Evolutionary conservation across 1,284 basidiomycete species (phyloP).

Genomic region (Microbotryum intermedium): DNA sequence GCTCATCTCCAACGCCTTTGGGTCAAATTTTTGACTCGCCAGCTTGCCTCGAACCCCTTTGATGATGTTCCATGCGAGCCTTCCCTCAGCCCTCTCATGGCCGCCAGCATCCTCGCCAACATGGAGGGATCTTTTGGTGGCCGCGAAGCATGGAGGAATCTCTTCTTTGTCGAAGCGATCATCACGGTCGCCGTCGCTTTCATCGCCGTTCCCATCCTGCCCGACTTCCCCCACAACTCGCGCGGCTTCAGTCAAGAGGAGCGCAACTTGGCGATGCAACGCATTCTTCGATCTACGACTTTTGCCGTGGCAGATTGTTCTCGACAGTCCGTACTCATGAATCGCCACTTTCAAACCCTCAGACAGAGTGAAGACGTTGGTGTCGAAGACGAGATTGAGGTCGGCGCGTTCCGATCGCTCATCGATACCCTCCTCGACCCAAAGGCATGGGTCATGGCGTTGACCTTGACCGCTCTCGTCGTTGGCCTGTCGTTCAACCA

Average conservation of each 20-base stretch:
- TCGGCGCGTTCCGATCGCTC: slow-evolving; percentile 35
- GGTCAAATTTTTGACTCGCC: slow-evolving; percentile 34
- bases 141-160: slow-evolving; percentile 64
- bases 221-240: slow-evolving; percentile 52
- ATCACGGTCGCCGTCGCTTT: slow-evolving; percentile 31
- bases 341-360: too few relatives aligned
- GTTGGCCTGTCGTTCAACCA: slow-evolving; percentile 58
- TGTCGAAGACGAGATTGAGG: too few relatives aligned
- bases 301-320: too few relatives aligned
- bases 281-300: slow-evolving; percentile 46
- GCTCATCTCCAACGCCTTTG: slow-evolving; percentile 64
- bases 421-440: slow-evolving; percentile 38
- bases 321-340: too few relatives aligned
- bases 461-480: slow-evolving; percentile 32
- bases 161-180: slow-evolving; percentile 61
- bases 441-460: slow-evolving; percentile 45
- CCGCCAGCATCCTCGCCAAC: slow-evolving; percentile 57
- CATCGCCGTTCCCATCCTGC: slow-evolving; percentile 57
- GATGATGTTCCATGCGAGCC: neutral
- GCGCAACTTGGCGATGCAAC: slow-evolving; percentile 56
- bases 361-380: too few relatives aligned
- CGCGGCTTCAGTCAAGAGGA: slow-evolving; percentile 48
- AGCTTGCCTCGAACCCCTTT: neutral
- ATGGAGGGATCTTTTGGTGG: slow-evolving; percentile 62
- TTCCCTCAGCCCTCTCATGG: slow-evolving; percentile 43